A percentile compares a stretch with the other conserved stretches of the same genome.
These are phyloP conservation scores for Lenwebbia sp. DNA, from an alignment of 345 rosid species.

Conservation along the genomic window DNA sequence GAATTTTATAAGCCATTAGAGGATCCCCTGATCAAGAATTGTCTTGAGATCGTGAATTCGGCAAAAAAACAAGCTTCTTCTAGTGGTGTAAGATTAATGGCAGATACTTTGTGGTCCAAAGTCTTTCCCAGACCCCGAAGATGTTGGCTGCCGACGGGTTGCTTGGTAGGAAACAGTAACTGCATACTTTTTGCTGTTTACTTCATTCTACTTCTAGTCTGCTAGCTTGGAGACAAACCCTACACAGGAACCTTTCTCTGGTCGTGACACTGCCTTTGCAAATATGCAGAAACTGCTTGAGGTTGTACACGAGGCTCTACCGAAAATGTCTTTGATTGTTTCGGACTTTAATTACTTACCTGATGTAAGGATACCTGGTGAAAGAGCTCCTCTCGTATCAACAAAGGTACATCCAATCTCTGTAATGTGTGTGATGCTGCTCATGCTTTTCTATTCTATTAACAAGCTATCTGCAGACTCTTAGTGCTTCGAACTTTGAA, in stretches of 20 bases:
- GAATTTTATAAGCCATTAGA: conserved; percentile 68
- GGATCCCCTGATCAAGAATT: conserved; percentile 62
- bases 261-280: background rate
- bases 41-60: conserved; percentile 55
- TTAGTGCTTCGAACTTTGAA: background rate
- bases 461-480: background rate
- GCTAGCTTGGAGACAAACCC: background rate
- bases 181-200: background rate
- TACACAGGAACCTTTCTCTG: background rate
- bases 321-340: conserved; percentile 94
- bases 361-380: conserved; percentile 84
- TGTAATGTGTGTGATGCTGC: background rate
- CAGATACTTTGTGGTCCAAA: conserved; percentile 49
- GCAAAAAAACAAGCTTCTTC: conserved; percentile 26
- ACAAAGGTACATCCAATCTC: conserved; percentile 47
- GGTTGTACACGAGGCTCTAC: conserved; percentile 67
- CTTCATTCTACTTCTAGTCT: background rate
- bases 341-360: conserved; percentile 96
- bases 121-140: conserved; percentile 80
- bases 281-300: conserved; percentile 68
- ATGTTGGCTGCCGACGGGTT: conserved; percentile 96
- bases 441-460: background rate
- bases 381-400: conserved; percentile 94
- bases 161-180: conserved; percentile 50
- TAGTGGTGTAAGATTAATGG: conserved; percentile 13